Percentiles rank a stretch among this genome's conserved stretches.
phyloP scores from a whole-genome alignment of 345 rosid species.

The Cardamine occulta region DNA sequence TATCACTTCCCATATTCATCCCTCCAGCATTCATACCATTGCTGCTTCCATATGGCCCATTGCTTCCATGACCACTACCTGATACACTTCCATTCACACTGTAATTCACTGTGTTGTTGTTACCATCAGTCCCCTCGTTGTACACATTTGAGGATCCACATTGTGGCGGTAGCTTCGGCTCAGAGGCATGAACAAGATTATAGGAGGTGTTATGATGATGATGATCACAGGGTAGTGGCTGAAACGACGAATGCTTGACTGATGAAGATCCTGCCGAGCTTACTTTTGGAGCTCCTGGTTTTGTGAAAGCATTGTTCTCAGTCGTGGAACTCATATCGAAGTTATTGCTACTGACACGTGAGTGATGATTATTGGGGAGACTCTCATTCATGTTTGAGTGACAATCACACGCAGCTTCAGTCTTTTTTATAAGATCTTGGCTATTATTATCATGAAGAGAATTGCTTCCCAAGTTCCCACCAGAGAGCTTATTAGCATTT shows the following conservation, averaged over 20 bases:
- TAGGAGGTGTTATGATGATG: slow-evolving; percentile 33
- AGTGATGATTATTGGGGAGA: slow-evolving; percentile 51
- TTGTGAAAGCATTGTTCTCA: slow-evolving; percentile 48
- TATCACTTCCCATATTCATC: slow-evolving; percentile 58
- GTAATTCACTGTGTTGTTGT: slow-evolving; percentile 50
- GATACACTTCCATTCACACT: slow-evolving; percentile 73
- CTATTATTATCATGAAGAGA: slow-evolving; percentile 51
- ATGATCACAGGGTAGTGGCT: slow-evolving; percentile 38
- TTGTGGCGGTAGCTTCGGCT: slow-evolving; percentile 40
- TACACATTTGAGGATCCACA: slow-evolving; percentile 44
- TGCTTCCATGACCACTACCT: slow-evolving; percentile 72
- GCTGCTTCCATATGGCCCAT: slow-evolving; percentile 55
- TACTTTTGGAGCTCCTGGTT: slow-evolving; percentile 48
- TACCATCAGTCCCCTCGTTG: slow-evolving; percentile 42
- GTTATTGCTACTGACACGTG: slow-evolving; percentile 64
- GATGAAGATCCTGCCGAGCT: slow-evolving; percentile 49
- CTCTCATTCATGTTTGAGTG: slow-evolving; percentile 49
- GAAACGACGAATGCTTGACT: slow-evolving; percentile 34
- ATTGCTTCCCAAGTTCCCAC: slow-evolving; percentile 58
- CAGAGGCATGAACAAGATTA: slow-evolving; percentile 26
- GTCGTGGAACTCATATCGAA: slow-evolving; percentile 57
- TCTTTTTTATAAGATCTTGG: slow-evolving; percentile 53
- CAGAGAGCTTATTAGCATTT: slow-evolving; percentile 59
- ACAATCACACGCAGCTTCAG: slow-evolving; percentile 43
- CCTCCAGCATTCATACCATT: slow-evolving; percentile 54